phyloP scores from a whole-genome alignment of 345 rosid species.

The Cochlearia excelsa region DNA sequence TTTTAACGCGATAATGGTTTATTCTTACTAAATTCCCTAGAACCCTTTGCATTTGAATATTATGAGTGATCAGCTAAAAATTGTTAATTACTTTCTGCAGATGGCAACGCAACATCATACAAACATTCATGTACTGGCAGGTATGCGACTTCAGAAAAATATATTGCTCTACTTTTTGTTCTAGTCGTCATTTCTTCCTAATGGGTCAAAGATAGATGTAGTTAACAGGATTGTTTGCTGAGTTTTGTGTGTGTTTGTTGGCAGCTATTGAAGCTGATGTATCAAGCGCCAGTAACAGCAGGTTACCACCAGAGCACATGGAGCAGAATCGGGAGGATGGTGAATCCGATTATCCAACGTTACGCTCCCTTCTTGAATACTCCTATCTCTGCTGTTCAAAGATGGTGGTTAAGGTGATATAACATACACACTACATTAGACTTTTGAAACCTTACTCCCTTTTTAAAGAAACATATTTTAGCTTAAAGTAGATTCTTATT shows the following conservation, averaged over 20 bases:
- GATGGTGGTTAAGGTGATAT: slow-evolving; percentile 84
- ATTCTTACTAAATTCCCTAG: too few relatives aligned
- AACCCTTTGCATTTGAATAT: too few relatives aligned
- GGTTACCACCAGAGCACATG: slow-evolving; percentile 88
- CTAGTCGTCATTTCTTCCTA: too few relatives aligned
- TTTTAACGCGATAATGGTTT: background rate
- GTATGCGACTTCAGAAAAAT: too few relatives aligned
- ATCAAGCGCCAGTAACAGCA: slow-evolving; percentile 86
- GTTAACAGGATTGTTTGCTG: too few relatives aligned
- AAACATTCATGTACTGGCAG: slow-evolving; percentile 62
- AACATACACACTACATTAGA: background rate
- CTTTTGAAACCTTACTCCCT: too few relatives aligned
- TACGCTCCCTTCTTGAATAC: slow-evolving; percentile 75
- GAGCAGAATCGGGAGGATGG: slow-evolving; percentile 64
- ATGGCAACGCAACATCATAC: slow-evolving; percentile 97
- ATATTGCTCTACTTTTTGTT: too few relatives aligned
- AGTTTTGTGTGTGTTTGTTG: background rate
- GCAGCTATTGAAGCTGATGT: slow-evolving; percentile 94
- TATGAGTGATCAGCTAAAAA: background rate
- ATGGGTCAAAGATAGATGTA: too few relatives aligned
- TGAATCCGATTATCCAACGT: slow-evolving; percentile 58
- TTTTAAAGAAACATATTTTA: too few relatives aligned
- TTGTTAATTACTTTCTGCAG: slow-evolving; percentile 40
- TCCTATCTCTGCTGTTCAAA: slow-evolving; percentile 63
- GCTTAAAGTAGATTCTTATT: too few relatives aligned